Base-by-base conservation (phyloP, 805 yeast genomes). In the Lipomyces japonicus region DNA sequence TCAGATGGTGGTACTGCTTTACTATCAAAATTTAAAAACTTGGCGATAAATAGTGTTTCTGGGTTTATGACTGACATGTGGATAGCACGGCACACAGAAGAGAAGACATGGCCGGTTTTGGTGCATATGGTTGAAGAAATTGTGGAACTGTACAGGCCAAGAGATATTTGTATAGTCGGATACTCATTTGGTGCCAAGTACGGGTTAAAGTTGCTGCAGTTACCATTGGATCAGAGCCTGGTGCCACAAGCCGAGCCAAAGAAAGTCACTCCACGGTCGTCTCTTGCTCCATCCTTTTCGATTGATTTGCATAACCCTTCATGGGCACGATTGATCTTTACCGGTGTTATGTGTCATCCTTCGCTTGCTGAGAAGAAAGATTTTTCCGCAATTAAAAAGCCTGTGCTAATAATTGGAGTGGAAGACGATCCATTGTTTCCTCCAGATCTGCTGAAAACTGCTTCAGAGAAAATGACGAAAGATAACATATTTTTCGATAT, bases 1-100 rank as follows among this genome's bases (percentile, higher is more conserved):
- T 21, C 23, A 9, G 41, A 23, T 7, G 26, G 23, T 5, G 26
- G 25, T 5, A 9, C 26, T 5, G 9, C 41, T 9, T 31, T 53
- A 14, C 32, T 58, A 2, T 40, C 55, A 4, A 52, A 58, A 22
- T 41, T 65, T 39, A 62, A 63, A 40, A 46, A 59, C n/a, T 41
- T 59, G 25, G 64, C 66, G 6, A 59, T 56, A 2, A 51, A 57
- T 7, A 50, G 61, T 7, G 62, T 63, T 14, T 57, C 65, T 31
- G 68, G 68, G 16, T 66, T 65, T 44, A 45, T 59, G 44, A 68
- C 67, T 28, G 69, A 65, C 39, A 66, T 65, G 67, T 65, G 69
- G 69, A 43, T 65, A 9, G 69, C 68, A 14, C 58, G 60, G 39
- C 69, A 66, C 53, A 62, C 69, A 9, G 61, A 48, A 42, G 68